Conservation (phyloP, 2,329 filamentous ascomycete genomes). For the Knoxdaviesia proteae region DNA sequence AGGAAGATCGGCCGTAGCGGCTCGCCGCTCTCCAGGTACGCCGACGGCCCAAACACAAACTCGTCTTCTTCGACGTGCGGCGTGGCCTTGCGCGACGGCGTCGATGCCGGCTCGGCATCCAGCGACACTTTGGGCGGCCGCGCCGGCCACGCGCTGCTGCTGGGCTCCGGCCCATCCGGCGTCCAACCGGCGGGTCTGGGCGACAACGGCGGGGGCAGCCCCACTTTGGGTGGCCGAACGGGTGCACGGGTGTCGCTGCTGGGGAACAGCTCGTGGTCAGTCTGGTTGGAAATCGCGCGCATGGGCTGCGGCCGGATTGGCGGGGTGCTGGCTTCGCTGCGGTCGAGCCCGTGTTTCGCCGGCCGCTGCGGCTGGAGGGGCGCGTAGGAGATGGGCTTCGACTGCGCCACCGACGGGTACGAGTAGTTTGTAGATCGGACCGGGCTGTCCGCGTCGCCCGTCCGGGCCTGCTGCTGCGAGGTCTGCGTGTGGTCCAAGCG, state of each 20-base stretch:
- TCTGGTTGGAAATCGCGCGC: too few relatives aligned
- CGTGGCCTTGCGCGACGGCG: too few relatives aligned
- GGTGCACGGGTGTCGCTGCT: too few relatives aligned
- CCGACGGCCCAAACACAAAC: slow-evolving; percentile 65
- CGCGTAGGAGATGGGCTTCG: slow-evolving; percentile 18
- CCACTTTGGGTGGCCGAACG: too few relatives aligned
- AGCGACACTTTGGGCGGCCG: slow-evolving; percentile 2
- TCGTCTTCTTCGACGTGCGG: slow-evolving; percentile 23
- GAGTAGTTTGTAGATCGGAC: slow-evolving; percentile 6
- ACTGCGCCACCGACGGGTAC: slow-evolving; percentile 36
- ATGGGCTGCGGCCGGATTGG: too few relatives aligned
- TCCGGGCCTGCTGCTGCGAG: slow-evolving; percentile 7
- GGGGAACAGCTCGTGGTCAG: too few relatives aligned
- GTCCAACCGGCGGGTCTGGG: too few relatives aligned
- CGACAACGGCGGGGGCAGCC: too few relatives aligned
- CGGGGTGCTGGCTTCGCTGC: neutral
- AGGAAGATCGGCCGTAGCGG: slow-evolving; percentile 78
- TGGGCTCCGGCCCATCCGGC: too few relatives aligned
- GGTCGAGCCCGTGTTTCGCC: slow-evolving; percentile 10
- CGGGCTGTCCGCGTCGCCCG: slow-evolving; percentile 4
- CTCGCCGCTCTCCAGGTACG: slow-evolving; percentile 74
- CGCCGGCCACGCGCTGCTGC: neutral
- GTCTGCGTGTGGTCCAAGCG: too few relatives aligned
- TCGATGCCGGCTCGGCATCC: neutral
- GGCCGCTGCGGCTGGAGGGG: slow-evolving; percentile 14